A percentile compares a stretch with the other conserved stretches of the same genome.
These are phyloP conservation scores for Didymella pinodella DNA, from an alignment of 2,329 filamentous ascomycete genomes.

Conservation along the genomic window DNA sequence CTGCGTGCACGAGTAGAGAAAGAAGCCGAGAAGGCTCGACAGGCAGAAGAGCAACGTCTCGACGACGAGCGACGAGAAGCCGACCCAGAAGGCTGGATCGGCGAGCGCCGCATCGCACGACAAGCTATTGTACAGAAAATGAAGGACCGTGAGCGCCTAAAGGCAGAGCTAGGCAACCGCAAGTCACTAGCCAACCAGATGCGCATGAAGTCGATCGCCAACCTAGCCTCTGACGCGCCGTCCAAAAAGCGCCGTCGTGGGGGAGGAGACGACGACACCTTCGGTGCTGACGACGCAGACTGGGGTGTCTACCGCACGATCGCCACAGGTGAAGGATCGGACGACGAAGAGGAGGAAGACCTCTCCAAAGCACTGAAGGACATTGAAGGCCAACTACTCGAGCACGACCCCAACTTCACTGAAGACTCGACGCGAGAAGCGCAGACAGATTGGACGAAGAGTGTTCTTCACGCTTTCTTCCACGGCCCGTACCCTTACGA, in stretches of 20 bases:
- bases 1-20: constrained; percentile 96
- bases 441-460: constrained; percentile 94
- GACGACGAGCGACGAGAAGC: constrained; percentile 86
- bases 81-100: constrained; percentile 85
- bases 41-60: constrained; percentile 81
- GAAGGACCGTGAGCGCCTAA: constrained; percentile 91
- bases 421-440: constrained; percentile 92
- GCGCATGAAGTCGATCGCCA: constrained; percentile 97
- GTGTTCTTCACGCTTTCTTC: constrained; percentile 85
- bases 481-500: constrained; percentile 90
- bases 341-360: constrained; percentile 93
- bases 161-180: constrained; percentile 92
- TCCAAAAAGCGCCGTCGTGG: constrained; percentile 83
- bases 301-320: constrained; percentile 98
- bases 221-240: constrained; percentile 89
- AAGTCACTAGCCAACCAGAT: constrained; percentile 96
- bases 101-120: constrained; percentile 78
- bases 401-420: constrained; percentile 86
- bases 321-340: constrained; percentile 78
- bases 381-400: constrained; percentile 84
- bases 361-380: constrained; percentile 74
- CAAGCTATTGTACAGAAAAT: constrained; percentile 78
- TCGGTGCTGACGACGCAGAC: constrained; percentile 96
- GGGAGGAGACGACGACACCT: constrained; percentile 91
- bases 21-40: constrained; percentile 84